Evolutionary conservation across 441 rosid species (phyloP), one percentile per base, ranked within the genome.

Genomic region (Pelargonium myrrhifolium): DNA sequence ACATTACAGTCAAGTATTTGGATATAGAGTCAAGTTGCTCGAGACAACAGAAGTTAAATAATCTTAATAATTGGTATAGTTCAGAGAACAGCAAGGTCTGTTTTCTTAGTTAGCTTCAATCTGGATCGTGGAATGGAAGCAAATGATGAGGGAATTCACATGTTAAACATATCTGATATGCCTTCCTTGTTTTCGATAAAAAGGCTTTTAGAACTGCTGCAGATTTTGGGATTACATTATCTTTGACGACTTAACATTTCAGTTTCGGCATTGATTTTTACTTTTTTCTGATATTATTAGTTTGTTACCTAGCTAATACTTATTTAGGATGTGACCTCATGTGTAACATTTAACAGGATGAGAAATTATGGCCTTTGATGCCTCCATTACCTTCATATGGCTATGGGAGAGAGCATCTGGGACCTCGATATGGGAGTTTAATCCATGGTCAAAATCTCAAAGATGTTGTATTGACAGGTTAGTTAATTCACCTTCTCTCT

Each of bases 301-400:
- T n/a, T 0, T n/a, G 42, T 62, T 3, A 63, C 0, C 10, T 42
- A 55, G 47, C 10, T 47, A 31, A 53, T 66, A n/a, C 64, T 64
- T 45, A 35, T 53, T n/a, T 40, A 12, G 59, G 56, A 28, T 42
- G 0, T 58, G 20, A 24, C n/a, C 42, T 37, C 45, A 63, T 37
- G 14, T 69, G 12, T 77, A 62, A 68, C 71, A 31, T 62, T 70
- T 20, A 35, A 60, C 82, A 94, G 97, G 92, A 88, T 60, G 88
- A 91, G 82, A 88, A 82, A 79, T 83, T 72, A 61, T 94, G 97
- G 97, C 91, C 92, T 0, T 77, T 94, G 66, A 76, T 91, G 96
- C 96, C 99, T 62, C 91, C 96, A 22, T 79, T 94, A 75, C 97
- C 99, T 70, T 91, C 99, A 1, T 93, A 91, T 72, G 97, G 96